These are phyloP conservation scores for Pyrenochaeta sp. DNA, from an alignment of 2,329 filamentous ascomycete genomes.

Conservation along the genomic window DNA sequence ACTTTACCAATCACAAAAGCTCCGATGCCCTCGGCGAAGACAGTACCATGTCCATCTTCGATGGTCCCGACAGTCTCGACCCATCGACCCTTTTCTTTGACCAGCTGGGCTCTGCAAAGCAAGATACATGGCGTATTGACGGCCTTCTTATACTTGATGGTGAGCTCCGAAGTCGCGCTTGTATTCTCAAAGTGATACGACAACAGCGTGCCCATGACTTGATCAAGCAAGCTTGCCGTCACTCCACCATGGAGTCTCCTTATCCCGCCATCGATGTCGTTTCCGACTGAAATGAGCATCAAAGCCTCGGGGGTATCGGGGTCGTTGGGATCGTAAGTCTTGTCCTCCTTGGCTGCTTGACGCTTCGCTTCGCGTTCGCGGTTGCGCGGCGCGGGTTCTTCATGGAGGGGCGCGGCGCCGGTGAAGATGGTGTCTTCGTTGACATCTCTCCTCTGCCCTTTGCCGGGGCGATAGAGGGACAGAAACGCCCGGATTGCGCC, in stretches of 20 bases:
- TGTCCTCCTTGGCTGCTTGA: slow-evolving; percentile 16
- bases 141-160: slow-evolving; percentile 31
- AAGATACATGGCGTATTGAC: slow-evolving; percentile 31
- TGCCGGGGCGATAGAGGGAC: slow-evolving; percentile 26
- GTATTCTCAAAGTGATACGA: slow-evolving; percentile 17
- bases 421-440: slow-evolving; percentile 11
- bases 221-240: slow-evolving; percentile 32
- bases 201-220: slow-evolving; percentile 33
- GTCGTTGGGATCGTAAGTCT: slow-evolving; percentile 15
- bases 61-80: slow-evolving; percentile 29
- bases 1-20: slow-evolving; percentile 29
- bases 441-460: slow-evolving; percentile 6
- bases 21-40: slow-evolving; percentile 30
- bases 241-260: slow-evolving; percentile 35
- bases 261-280: slow-evolving; percentile 28
- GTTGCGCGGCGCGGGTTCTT: neutral
- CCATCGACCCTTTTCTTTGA: slow-evolving; percentile 31
- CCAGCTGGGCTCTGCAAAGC: slow-evolving; percentile 25
- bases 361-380: slow-evolving; percentile 1
- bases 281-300: slow-evolving; percentile 28
- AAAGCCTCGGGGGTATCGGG: slow-evolving; percentile 25
- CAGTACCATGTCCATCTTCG: slow-evolving; percentile 32
- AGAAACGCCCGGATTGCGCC: slow-evolving; percentile 33
- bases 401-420: slow-evolving; percentile 6
- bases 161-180: slow-evolving; percentile 30